phyloP scores from a whole-genome alignment of 2,329 filamentous ascomycete species.

The Monosporascus sp. region DNA sequence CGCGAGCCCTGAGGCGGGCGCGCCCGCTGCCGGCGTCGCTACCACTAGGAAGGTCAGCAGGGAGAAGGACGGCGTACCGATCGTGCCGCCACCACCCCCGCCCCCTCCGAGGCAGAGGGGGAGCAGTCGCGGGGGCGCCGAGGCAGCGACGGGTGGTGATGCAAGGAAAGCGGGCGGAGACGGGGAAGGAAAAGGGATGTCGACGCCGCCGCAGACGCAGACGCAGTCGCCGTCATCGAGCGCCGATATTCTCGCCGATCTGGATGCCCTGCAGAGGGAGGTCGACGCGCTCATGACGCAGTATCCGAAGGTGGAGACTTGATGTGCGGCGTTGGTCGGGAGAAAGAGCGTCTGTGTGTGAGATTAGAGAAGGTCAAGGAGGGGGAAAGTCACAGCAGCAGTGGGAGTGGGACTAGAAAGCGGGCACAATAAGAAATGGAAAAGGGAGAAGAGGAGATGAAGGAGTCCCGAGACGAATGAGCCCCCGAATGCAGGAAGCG shows the following conservation, averaged over 20 bases:
- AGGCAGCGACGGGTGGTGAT: constrained; percentile 20
- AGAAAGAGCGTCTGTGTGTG: too few species aligned
- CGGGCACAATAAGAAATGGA: too few species aligned
- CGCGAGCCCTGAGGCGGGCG: constrained; percentile 19
- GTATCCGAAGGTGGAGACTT: too few species aligned
- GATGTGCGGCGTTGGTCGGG: too few species aligned
- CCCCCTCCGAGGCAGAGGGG: constrained; percentile 43
- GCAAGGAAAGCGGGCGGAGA: constrained; percentile 16
- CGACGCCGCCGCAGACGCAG: constrained; percentile 8
- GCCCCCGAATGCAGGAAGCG: too few species aligned
- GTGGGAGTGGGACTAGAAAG: too few species aligned
- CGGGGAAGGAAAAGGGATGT: constrained; percentile 1
- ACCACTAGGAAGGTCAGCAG: constrained; percentile 26
- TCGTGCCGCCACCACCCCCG: constrained; percentile 43
- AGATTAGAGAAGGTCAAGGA: too few species aligned
- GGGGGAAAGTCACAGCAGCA: too few species aligned
- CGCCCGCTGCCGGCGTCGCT: constrained; percentile 19
- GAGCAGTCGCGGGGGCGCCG: constrained; percentile 39
- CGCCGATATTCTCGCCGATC: constrained; percentile 64
- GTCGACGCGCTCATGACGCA: constrained; percentile 55
- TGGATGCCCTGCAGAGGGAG: constrained; percentile 67
- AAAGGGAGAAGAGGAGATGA: too few species aligned
- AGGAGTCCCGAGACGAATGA: too few species aligned
- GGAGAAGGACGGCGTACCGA: constrained; percentile 2
- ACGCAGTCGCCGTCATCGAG: constrained; percentile 14